Evolutionary conservation across 805 yeast genomes (phyloP), one percentile per base, ranked within the genome.

Genomic region (Lipomyces starkeyi): DNA sequence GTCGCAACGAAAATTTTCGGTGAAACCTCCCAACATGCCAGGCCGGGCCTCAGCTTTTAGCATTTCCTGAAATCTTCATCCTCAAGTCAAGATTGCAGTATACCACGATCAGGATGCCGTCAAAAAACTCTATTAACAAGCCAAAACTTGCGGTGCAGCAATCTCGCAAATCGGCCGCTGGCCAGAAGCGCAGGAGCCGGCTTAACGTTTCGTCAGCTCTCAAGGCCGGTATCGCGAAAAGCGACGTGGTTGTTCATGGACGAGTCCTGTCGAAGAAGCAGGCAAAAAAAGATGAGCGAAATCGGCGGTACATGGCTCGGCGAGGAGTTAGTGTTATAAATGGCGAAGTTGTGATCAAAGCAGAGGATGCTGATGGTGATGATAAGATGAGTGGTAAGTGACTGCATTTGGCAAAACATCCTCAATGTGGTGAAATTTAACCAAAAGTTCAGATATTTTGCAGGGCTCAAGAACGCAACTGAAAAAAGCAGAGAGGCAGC

Each of bases 41-140:
- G 14, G 14, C 13, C 17, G 17, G 43, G 5, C 43, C 5, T 1
- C 17, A 5, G 43, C 17, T 37, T 2, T 2, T 29, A 29, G 43
- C 17, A 37, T 11, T 37, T 37, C 43, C 14, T 35, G 40, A 35
- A 37, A 37, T 37, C 17, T 37, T 13, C 43, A 13, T 43, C 49
- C 9, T 43, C 49, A 43, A 17, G 11, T 43, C 20, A 43, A 43
- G 49, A 6, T n/a, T 17, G 49, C 49, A 2, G 49, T 43, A 17
- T 2, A 43, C 49, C 20, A 43, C 49, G 20, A 43, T 43, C 20
- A 43, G 11, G 34, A 91, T 91, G 97, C 95, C 97, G 43, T 88
- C 93, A 20, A 89, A 85, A 80, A 91, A 91, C 82, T 86, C 92
- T 57, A 83, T 91, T 72, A 93, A 92, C 79, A 91, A 88, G 79